Conservation (phyloP, 768 basidiomycete genomes). For the Cystofilobasidium macerans region DNA sequence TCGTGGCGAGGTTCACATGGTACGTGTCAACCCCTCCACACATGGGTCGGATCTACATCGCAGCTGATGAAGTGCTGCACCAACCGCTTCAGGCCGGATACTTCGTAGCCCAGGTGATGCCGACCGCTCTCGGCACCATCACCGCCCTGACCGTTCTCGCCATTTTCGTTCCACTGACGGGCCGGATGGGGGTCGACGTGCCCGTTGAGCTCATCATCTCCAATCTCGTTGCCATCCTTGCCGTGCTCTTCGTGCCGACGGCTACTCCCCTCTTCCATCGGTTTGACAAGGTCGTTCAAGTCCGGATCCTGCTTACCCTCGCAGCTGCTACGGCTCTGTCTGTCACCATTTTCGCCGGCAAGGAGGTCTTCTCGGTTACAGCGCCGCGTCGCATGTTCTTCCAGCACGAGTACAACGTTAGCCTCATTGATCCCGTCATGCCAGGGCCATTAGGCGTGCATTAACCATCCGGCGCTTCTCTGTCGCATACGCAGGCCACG, state of each 20-base stretch:
- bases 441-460: background rate
- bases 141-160: background rate
- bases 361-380: conserved; percentile 1
- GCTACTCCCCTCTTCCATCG: conserved; percentile 19
- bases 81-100: background rate
- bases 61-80: background rate
- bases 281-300: conserved; percentile 5
- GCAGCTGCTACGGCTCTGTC: background rate
- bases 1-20: conserved; percentile 8
- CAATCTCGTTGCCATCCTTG: conserved; percentile 9
- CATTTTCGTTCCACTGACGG: conserved; percentile 24
- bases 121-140: conserved; percentile 17
- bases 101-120: conserved; percentile 2
- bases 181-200: conserved; percentile 14
- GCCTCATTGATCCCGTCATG: background rate
- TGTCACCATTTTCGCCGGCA: conserved; percentile 3
- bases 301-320: background rate
- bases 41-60: background rate
- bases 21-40: background rate
- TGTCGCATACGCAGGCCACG: background rate
- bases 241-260: conserved; percentile 11
- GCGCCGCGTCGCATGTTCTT: conserved; percentile 21
- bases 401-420: conserved; percentile 20
- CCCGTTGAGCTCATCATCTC: conserved; percentile 26
- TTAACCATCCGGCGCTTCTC: background rate